These are phyloP conservation scores for Neofusicoccum sp. DNA, from an alignment of 2,329 filamentous ascomycete species.

Conservation along the genomic window DNA sequence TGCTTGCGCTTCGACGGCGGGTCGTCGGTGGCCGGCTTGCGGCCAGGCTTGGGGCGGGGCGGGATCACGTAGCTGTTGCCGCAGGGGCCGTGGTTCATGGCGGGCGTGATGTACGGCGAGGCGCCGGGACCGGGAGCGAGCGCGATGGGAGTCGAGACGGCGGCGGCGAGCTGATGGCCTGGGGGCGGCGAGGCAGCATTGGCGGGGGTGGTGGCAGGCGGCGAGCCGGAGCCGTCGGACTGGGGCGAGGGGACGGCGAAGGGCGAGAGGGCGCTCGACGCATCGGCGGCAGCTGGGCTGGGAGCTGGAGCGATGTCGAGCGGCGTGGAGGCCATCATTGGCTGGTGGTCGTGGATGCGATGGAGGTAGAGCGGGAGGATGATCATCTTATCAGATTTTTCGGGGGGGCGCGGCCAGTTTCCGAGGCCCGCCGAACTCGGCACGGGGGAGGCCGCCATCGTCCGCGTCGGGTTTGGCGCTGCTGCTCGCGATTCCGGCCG, in stretches of 20 bases:
- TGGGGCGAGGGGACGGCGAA: slow-evolving; percentile 14
- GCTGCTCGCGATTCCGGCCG: not conserved
- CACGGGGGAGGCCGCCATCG: not conserved
- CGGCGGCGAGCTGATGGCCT: not conserved
- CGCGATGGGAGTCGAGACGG: not conserved
- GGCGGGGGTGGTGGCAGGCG: not conserved
- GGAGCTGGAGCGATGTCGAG: slow-evolving; percentile 17
- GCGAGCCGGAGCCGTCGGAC: slow-evolving; percentile 9
- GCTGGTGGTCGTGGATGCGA: slow-evolving; percentile 2
- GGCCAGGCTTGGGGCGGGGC: slow-evolving; percentile 63
- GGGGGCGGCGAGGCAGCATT: slow-evolving; percentile 4
- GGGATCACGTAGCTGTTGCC: slow-evolving; percentile 39
- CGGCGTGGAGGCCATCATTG: slow-evolving; percentile 18
- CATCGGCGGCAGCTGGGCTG: slow-evolving; percentile 7
- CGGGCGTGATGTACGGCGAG: slow-evolving; percentile 15
- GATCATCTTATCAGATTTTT: slow-evolving; percentile 19
- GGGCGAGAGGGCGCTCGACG: slow-evolving; percentile 4
- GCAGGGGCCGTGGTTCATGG: slow-evolving; percentile 30
- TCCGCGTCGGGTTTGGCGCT: not conserved
- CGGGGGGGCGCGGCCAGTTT: not conserved
- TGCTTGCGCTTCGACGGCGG: slow-evolving; percentile 90
- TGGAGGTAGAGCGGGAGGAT: slow-evolving; percentile 12
- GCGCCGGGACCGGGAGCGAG: slow-evolving; percentile 8
- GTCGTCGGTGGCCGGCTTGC: slow-evolving; percentile 91
- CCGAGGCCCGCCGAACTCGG: slow-evolving; percentile 17